Conservation (phyloP, 1,284 basidiomycete species). For the Paramarasmius palmivorus region DNA sequence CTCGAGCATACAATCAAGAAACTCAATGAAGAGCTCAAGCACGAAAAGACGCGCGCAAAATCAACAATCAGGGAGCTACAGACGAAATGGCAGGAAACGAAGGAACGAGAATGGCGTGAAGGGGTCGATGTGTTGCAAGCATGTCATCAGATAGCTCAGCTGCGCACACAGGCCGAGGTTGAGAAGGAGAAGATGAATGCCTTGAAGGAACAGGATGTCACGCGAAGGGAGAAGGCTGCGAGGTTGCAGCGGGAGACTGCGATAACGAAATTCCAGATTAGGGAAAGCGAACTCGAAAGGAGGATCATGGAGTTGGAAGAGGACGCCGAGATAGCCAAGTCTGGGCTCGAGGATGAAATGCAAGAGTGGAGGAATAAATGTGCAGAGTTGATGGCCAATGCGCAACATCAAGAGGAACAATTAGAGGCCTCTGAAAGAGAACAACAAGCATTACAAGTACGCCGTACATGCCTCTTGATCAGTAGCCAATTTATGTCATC, state of each 20-base stretch:
- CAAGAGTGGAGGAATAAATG: conserved; percentile 16
- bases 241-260: conserved; percentile 61
- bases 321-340: conserved; percentile 26
- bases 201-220: conserved; percentile 51
- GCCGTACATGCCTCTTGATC: conserved; percentile 12
- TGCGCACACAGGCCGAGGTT: conserved; percentile 50
- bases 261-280: conserved; percentile 62
- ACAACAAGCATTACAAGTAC: conserved; percentile 45
- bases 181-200: conserved; percentile 49
- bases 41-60: conserved; percentile 45
- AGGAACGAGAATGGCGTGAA: conserved; percentile 58
- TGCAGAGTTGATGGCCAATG: conserved; percentile 30
- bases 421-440: conserved; percentile 38
- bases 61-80: conserved; percentile 45
- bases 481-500: conserved; percentile 5
- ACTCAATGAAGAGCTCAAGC: conserved; percentile 44
- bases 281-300: conserved; percentile 58
- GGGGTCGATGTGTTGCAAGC: conserved; percentile 62
- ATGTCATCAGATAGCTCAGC: conserved; percentile 63
- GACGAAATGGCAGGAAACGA: conserved; percentile 44
- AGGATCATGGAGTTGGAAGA: conserved; percentile 47
- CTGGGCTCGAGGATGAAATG: conserved; percentile 30
- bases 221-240: conserved; percentile 54
- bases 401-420: conserved; percentile 39
- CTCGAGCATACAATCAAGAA: conserved; percentile 59